phyloP scores from a whole-genome alignment of 2,329 filamentous ascomycete species.

The Hawksworthiomyces lignivorus region DNA sequence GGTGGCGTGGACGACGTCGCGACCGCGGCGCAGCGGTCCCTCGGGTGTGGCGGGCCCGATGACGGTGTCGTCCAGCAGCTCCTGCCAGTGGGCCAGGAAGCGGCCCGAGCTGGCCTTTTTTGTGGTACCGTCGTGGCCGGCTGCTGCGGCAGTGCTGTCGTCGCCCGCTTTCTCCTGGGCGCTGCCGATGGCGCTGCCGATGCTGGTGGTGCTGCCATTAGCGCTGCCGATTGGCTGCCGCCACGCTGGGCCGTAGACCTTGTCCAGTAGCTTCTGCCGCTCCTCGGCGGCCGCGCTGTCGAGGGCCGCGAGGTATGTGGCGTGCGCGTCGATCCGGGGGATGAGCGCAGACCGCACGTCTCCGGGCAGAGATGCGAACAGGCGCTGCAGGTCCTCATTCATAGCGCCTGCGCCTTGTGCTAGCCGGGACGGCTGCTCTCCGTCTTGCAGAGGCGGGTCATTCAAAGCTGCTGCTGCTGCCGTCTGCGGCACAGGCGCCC shows the following conservation, averaged over 20 bases:
- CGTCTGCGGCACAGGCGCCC: background rate
- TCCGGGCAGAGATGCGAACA: conserved; percentile 39
- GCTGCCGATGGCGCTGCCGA: no score
- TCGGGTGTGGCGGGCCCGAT: conserved; percentile 46
- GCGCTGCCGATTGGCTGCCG: no score
- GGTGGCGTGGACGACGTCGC: conserved; percentile 35
- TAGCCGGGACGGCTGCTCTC: conserved; percentile 3
- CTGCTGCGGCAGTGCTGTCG: background rate
- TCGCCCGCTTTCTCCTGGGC: no score
- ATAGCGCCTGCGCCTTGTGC: conserved; percentile 32
- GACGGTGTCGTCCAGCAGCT: conserved; percentile 58
- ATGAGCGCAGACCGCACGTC: conserved; percentile 39
- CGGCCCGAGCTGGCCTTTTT: conserved; percentile 55
- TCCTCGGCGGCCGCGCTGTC: conserved; percentile 44
- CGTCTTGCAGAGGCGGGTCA: no score
- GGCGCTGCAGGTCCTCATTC: conserved; percentile 29
- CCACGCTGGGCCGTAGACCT: conserved; percentile 16
- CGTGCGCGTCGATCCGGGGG: conserved; percentile 50
- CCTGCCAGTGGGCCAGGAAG: conserved; percentile 66
- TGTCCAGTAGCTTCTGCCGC: conserved; percentile 49
- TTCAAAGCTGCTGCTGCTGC: background rate
- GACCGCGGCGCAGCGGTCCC: conserved; percentile 47
- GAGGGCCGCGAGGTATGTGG: conserved; percentile 49
- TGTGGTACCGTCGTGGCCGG: no score
- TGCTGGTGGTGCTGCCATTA: no score